These are phyloP conservation scores for Pseudogymnoascus sp. DNA, from an alignment of 2,329 filamentous ascomycete species.

Conservation along the genomic window DNA sequence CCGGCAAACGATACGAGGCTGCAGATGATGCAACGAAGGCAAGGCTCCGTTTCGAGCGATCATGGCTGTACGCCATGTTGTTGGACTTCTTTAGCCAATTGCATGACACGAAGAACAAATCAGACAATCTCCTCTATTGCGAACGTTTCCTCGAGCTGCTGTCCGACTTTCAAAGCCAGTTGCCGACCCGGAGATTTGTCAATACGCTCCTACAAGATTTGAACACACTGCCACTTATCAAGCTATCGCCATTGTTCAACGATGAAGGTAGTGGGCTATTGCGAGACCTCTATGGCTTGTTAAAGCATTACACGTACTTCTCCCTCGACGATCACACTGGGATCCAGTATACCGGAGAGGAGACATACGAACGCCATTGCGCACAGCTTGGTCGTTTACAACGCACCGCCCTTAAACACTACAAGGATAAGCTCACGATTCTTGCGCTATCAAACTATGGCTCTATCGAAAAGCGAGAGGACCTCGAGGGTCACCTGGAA, in stretches of 20 bases:
- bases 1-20: constrained; percentile 76
- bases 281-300: constrained; percentile 69
- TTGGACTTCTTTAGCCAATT: constrained; percentile 73
- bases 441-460: constrained; percentile 88
- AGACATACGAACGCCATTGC: constrained; percentile 76
- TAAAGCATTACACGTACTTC: constrained; percentile 82
- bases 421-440: constrained; percentile 85
- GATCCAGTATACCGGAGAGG: constrained; percentile 59
- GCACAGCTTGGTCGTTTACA: constrained; percentile 70
- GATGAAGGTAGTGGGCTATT: constrained; percentile 68
- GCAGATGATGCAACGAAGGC: constrained; percentile 74
- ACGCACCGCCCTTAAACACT: constrained; percentile 66
- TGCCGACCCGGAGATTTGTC: constrained; percentile 88
- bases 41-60: constrained; percentile 79
- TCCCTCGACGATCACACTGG: constrained; percentile 87
- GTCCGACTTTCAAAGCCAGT: constrained; percentile 82
- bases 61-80: constrained; percentile 83
- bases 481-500: constrained; percentile 69
- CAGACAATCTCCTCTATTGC: constrained; percentile 70
- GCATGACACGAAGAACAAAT: constrained; percentile 46
- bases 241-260: constrained; percentile 69
- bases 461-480: constrained; percentile 70
- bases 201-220: constrained; percentile 82
- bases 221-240: constrained; percentile 70
- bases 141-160: constrained; percentile 91